Conservation (phyloP, 1,139 yeast genomes). For the Scheffersomyces stambukii region DNA sequence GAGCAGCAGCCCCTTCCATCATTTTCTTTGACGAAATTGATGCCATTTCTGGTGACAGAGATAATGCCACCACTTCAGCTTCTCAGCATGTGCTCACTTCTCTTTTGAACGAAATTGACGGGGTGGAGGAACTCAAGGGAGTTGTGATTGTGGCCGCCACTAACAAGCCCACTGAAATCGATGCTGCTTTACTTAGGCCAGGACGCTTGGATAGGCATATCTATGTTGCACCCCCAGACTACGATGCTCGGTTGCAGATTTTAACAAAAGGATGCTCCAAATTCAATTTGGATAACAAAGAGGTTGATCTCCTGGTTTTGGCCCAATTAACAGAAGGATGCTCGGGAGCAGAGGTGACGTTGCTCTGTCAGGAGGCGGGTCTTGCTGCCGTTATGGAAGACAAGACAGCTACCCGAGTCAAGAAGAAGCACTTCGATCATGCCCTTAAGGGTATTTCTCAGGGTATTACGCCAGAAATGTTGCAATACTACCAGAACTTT, state of each 20-base stretch:
- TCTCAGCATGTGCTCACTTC: constrained; percentile 86
- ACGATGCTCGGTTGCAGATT: constrained; percentile 72
- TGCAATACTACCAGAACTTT: constrained; percentile 68
- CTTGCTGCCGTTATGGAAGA: constrained; percentile 84
- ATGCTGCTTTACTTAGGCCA: constrained; percentile 86
- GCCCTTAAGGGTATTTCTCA: constrained; percentile 66
- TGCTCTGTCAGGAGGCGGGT: constrained; percentile 93
- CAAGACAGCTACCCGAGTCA: constrained; percentile 49
- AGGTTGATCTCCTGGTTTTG: constrained; percentile 42
- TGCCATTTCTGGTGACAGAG: constrained; percentile 78
- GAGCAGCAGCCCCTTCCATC: constrained; percentile 91
- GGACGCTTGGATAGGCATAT: constrained; percentile 92
- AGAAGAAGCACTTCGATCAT: constrained; percentile 60
- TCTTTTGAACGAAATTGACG: constrained; percentile 88
- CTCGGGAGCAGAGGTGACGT: constrained; percentile 93
- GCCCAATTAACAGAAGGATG: constrained; percentile 80
- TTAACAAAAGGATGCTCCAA: constrained; percentile 61
- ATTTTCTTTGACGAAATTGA: constrained; percentile 95
- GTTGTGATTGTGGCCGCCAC: constrained; percentile 95
- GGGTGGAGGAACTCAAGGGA: constrained; percentile 89
- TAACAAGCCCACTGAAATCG: constrained; percentile 88
- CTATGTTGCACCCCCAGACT: constrained; percentile 89
- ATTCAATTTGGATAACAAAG: constrained; percentile 43
- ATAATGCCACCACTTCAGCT: constrained; percentile 62
- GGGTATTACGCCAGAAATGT: constrained; percentile 83